Evolutionary conservation across 495 filamentous ascomycete species (phyloP).

Genomic region (Rhizodiscina lignyota): DNA sequence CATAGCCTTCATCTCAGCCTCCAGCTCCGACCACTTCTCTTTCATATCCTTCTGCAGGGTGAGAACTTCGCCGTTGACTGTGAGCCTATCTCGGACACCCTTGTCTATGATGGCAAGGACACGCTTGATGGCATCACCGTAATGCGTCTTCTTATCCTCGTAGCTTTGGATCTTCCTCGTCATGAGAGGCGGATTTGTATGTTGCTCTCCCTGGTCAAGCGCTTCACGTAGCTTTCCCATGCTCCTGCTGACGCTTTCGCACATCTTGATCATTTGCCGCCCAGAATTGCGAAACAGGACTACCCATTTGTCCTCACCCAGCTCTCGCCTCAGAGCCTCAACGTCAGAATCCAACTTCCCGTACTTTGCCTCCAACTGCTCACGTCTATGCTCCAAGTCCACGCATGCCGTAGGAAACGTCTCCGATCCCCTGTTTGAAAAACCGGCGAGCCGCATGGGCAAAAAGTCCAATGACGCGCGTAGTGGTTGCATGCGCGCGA

Average conservation of each 20-base stretch:
- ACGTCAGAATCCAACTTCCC: slow-evolving; percentile 74
- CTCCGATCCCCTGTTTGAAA: slow-evolving; percentile 54
- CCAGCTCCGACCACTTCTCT: slow-evolving; percentile 57
- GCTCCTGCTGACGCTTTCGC: slow-evolving; percentile 76
- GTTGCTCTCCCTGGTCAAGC: slow-evolving; percentile 52
- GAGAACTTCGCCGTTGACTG: slow-evolving; percentile 87
- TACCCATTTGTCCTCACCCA: slow-evolving; percentile 92
- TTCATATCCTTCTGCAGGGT: slow-evolving; percentile 69
- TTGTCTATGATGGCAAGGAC: slow-evolving; percentile 83
- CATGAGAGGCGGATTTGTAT: slow-evolving; percentile 47
- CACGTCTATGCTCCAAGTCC: slow-evolving; percentile 59
- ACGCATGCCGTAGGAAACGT: slow-evolving; percentile 81
- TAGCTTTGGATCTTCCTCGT: slow-evolving; percentile 79
- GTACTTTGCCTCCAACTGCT: slow-evolving; percentile 58
- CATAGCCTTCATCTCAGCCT: slow-evolving; percentile 58
- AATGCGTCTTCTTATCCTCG: slow-evolving; percentile 89
- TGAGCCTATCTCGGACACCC: slow-evolving; percentile 76
- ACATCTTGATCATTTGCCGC: slow-evolving; percentile 83
- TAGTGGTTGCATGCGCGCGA: slow-evolving; percentile 88
- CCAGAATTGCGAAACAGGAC: slow-evolving; percentile 88
- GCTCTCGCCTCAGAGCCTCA: slow-evolving; percentile 67
- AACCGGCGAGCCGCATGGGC: slow-evolving; percentile 85
- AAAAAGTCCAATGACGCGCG: slow-evolving; percentile 87
- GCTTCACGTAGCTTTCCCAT: slow-evolving; percentile 67
- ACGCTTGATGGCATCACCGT: slow-evolving; percentile 83